phyloP scores from a whole-genome alignment of 1,139 yeast genomes.

The Debaryomycetaceae sp. region DNA sequence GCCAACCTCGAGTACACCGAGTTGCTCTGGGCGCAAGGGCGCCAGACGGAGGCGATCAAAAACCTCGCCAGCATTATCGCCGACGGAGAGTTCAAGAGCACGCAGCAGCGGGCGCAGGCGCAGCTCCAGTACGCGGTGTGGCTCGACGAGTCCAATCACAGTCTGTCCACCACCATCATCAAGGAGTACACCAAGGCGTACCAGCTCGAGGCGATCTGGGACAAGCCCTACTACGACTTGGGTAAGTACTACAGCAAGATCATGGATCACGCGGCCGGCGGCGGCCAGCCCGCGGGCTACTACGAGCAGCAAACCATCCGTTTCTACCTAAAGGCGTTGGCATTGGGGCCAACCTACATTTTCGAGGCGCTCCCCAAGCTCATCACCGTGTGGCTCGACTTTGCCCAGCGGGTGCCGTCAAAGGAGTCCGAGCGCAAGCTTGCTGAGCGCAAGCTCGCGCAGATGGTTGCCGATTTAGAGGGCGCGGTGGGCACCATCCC shows the following conservation, averaged over 20 bases:
- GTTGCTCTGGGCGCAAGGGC: slow-evolving; percentile 86
- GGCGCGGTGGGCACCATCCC: slow-evolving; percentile 48
- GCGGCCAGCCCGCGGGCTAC: slow-evolving; percentile 45
- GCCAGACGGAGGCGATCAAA: slow-evolving; percentile 79
- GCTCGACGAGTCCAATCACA: slow-evolving; percentile 84
- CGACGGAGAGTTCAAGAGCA: slow-evolving; percentile 15
- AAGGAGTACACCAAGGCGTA: slow-evolving; percentile 63
- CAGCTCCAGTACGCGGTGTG: slow-evolving; percentile 82
- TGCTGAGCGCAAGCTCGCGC: slow-evolving; percentile 37
- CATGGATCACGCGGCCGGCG: no score
- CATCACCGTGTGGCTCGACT: slow-evolving; percentile 88
- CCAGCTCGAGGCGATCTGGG: slow-evolving; percentile 60
- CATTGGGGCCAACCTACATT: slow-evolving; percentile 63
- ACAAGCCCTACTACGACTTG: slow-evolving; percentile 72
- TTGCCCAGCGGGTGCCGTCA: slow-evolving; percentile 47
- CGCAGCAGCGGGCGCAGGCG: slow-evolving; percentile 39
- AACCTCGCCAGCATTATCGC: slow-evolving; percentile 45
- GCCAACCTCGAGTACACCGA: slow-evolving; percentile 82
- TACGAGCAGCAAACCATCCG: slow-evolving; percentile 63
- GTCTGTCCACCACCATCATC: slow-evolving; percentile 70
- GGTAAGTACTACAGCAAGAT: slow-evolving; percentile 80
- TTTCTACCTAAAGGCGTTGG: slow-evolving; percentile 63
- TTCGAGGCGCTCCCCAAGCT: slow-evolving; percentile 88
- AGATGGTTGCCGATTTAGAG: slow-evolving; percentile 51
- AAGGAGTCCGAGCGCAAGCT: slow-evolving; percentile 23